Conservation (phyloP, 139 green algal genomes). For the Tetradesmus lagerheimii region DNA sequence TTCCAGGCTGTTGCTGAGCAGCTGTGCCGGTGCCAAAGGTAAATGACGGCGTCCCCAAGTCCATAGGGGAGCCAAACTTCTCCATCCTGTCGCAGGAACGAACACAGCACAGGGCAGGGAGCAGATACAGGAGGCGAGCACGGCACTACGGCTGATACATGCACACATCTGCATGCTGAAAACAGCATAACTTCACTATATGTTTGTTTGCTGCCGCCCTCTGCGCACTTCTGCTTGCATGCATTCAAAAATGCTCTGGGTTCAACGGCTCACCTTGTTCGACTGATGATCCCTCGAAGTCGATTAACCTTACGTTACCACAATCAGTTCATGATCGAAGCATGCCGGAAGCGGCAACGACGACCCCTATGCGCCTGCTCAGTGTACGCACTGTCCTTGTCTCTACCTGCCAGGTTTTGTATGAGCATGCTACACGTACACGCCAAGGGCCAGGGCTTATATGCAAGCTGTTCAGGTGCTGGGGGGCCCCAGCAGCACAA, state of each 20-base stretch:
- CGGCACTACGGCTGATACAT: background rate
- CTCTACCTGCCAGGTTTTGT: no score
- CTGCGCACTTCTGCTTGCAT: background rate
- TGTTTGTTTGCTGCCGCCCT: background rate
- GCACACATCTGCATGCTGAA: background rate
- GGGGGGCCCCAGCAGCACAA: background rate
- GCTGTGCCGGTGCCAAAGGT: background rate
- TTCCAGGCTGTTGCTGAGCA: background rate
- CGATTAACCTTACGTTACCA: no score
- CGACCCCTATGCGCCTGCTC: no score
- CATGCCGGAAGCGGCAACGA: no score
- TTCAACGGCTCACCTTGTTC: background rate
- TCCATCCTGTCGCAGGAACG: background rate
- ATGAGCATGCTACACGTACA: no score
- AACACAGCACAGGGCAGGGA: background rate
- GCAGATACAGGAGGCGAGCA: background rate
- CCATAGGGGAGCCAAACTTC: constrained; percentile 11
- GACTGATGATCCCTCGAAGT: no score
- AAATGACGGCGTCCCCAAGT: constrained; percentile 31
- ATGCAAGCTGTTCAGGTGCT: no score
- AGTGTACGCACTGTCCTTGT: no score
- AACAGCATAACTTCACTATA: background rate
- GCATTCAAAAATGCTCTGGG: background rate
- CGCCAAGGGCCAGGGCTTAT: no score
- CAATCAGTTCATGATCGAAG: no score